phyloP scores from a whole-genome alignment of 2,329 filamentous ascomycete genomes.

The Fusarium lyarnte region DNA sequence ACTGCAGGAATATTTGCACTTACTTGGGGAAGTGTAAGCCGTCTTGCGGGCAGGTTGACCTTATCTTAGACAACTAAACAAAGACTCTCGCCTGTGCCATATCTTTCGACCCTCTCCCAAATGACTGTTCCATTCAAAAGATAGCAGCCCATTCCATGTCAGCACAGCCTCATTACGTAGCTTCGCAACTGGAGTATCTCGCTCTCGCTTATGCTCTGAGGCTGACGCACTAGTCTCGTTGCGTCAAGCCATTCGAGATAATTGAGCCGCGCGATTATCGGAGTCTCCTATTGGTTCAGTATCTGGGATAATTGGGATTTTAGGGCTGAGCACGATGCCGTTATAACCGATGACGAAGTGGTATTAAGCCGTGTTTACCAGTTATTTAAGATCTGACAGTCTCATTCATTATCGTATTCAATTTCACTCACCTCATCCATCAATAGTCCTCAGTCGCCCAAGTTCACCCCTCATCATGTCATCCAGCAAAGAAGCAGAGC shows the following conservation, averaged over 20 bases:
- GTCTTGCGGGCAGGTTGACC: no score
- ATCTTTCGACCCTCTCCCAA: fast-evolving
- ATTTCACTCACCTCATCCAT: neutral
- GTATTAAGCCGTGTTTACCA: neutral
- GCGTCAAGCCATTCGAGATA: constrained; percentile 14
- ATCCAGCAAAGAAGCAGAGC: constrained; percentile 23
- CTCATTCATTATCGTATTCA: neutral
- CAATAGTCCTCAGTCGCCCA: no score
- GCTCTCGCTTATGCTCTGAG: constrained; percentile 2
- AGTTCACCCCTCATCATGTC: constrained; percentile 4
- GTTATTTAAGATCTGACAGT: constrained; percentile 5
- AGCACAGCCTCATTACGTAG: neutral
- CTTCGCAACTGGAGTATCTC: neutral
- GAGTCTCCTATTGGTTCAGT: constrained; percentile 2
- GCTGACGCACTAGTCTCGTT: neutral
- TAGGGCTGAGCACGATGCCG: constrained; percentile 28
- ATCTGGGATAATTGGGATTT: neutral
- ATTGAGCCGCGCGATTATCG: neutral
- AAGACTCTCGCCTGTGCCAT: neutral
- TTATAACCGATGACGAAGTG: constrained; percentile 29
- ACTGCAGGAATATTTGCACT: no score
- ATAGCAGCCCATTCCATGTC: neutral
- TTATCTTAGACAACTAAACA: no score
- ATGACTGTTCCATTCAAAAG: neutral
- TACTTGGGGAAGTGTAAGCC: no score